Conservation (phyloP, 2,329 filamentous ascomycete species). For the Chrysoporthe puriensis region DNA sequence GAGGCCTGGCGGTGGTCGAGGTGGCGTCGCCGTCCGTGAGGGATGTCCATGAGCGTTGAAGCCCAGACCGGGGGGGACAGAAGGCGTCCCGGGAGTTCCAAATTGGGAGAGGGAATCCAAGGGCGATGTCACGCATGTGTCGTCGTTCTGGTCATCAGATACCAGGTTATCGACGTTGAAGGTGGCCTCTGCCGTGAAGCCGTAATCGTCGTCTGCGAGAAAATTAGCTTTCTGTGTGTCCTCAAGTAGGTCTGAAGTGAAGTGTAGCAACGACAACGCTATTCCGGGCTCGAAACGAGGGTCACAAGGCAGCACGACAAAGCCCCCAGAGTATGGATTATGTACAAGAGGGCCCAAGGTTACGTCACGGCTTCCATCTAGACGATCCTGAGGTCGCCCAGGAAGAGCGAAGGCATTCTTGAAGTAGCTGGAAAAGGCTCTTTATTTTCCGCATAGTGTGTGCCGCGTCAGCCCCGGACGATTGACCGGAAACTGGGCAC, state of each 20-base stretch:
- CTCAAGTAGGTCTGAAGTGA: conserved; percentile 26
- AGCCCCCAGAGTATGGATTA: conserved; percentile 32
- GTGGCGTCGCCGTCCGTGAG: conserved; percentile 27
- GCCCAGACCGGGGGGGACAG: conserved; percentile 28
- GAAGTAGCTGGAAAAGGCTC: conserved; percentile 26
- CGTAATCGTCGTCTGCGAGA: conserved; percentile 65
- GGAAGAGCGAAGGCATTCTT: conserved; percentile 21
- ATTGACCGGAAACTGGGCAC: conserved; percentile 39
- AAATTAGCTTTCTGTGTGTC: conserved; percentile 13
- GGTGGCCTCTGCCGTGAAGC: conserved; percentile 63
- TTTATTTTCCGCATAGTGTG: conserved; percentile 33
- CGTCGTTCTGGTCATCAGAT: conserved; percentile 54
- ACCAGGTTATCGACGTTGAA: conserved; percentile 71
- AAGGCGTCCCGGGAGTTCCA: conserved; percentile 9
- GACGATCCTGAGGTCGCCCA: conserved; percentile 21
- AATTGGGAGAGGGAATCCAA: conserved; percentile 15
- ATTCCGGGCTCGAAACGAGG: conserved; percentile 25
- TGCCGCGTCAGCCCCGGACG: conserved; percentile 60
- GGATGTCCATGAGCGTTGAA: conserved; percentile 23
- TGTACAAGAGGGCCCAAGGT: conserved; percentile 42
- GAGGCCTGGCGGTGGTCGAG: conserved; percentile 29
- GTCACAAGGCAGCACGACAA: conserved; percentile 31
- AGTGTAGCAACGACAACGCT: conserved; percentile 14
- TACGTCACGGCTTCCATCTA: conserved; percentile 30
- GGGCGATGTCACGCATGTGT: neutral